These are phyloP conservation scores for Ettlia oleoabundans DNA, from an alignment of 139 green algal genomes.

Conservation along the genomic window DNA sequence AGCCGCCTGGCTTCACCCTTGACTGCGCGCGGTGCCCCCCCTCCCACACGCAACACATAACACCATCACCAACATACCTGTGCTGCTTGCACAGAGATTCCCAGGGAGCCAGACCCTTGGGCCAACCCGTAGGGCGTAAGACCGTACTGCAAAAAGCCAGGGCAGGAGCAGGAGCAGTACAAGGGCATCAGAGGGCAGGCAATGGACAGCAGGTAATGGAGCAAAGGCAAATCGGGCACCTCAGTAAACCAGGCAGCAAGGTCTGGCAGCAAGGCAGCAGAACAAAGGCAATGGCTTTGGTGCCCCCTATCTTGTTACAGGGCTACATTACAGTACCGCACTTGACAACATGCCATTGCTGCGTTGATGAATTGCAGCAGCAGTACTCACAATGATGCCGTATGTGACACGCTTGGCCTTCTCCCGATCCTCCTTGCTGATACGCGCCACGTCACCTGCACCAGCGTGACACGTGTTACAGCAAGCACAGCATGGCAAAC, in stretches of 20 bases:
- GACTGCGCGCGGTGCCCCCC: too few species aligned
- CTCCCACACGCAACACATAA: slow-evolving; percentile 22
- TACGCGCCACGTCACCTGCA: slow-evolving; percentile 9
- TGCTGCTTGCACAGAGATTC: slow-evolving; percentile 5
- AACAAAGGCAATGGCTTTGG: too few species aligned
- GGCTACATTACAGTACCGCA: neutral
- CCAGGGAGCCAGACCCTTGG: neutral
- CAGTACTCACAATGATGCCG: slow-evolving; percentile 25
- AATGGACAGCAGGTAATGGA: neutral
- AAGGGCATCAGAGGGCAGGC: neutral
- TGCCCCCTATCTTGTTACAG: neutral
- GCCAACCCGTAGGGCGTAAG: slow-evolving; percentile 36
- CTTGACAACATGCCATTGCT: neutral
- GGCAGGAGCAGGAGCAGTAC: neutral
- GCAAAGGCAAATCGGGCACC: too few species aligned
- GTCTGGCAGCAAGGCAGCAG: neutral
- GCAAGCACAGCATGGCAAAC: neutral
- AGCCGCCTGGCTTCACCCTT: too few species aligned
- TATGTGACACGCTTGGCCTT: slow-evolving; percentile 72
- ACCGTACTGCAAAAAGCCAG: slow-evolving; percentile 50
- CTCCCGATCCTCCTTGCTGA: slow-evolving; percentile 52
- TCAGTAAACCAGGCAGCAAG: neutral
- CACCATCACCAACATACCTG: slow-evolving; percentile 1
- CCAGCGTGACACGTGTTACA: neutral
- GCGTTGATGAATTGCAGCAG: neutral